Conservation (phyloP, 176 grass and related monocot species). For the Puya raimondii region DNA sequence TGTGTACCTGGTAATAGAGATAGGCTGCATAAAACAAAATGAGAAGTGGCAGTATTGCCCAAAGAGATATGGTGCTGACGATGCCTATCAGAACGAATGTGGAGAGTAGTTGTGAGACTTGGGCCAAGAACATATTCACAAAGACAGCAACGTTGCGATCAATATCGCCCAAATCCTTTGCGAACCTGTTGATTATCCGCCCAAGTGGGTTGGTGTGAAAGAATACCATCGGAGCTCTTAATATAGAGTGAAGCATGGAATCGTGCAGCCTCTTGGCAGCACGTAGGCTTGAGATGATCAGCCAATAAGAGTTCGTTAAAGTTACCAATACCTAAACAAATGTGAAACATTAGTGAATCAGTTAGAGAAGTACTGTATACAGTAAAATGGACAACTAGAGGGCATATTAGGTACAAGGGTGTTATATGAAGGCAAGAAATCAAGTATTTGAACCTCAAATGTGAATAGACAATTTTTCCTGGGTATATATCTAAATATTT, state of each 20-base stretch:
- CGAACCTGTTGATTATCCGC: slow-evolving; percentile 97
- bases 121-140: slow-evolving; percentile 85
- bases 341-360: slow-evolving; percentile 2
- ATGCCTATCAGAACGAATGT: slow-evolving; percentile 96
- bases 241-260: slow-evolving; percentile 86
- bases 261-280: slow-evolving; percentile 87
- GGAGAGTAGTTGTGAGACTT: slow-evolving; percentile 90
- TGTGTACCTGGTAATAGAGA: slow-evolving; percentile 92
- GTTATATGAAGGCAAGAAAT: too few species aligned
- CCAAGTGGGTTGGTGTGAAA: slow-evolving; percentile 99
- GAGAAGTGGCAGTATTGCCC: slow-evolving; percentile 95
- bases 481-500: too few species aligned
- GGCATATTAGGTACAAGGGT: too few species aligned
- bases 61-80: slow-evolving; percentile 91
- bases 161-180: slow-evolving; percentile 91
- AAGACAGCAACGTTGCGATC: slow-evolving; percentile 80
- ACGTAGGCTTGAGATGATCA: slow-evolving; percentile 71
- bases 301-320: slow-evolving; percentile 78
- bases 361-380: not conserved
- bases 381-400: not conserved
- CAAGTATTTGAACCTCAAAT: too few species aligned
- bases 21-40: slow-evolving; percentile 94
- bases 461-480: too few species aligned
- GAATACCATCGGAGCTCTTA: slow-evolving; percentile 97
- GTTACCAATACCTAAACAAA: slow-evolving; percentile 66